A percentile compares a stretch with the other conserved stretches of the same genome.
Conservation (phyloP, 768 basidiomycete species). For the Leccinum broughii region DNA sequence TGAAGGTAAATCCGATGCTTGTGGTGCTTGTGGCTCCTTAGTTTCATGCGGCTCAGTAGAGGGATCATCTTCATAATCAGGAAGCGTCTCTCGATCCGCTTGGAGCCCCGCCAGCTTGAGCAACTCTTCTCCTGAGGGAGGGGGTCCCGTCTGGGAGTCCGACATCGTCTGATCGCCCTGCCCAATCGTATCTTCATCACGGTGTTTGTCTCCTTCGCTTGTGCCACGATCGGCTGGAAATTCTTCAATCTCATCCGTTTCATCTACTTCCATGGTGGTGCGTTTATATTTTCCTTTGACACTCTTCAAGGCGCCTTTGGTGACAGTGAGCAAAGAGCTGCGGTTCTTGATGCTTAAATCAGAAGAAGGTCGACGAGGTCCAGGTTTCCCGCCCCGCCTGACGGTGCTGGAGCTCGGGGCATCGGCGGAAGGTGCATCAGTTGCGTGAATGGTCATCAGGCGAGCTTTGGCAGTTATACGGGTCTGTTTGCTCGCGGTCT, state of each 20-base stretch:
- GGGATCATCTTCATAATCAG: conserved; percentile 59
- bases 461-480: conserved; percentile 54
- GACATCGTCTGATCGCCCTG: conserved; percentile 9
- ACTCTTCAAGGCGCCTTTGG: conserved; percentile 52
- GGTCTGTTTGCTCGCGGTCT: conserved; percentile 31
- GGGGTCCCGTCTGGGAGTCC: conserved; percentile 9
- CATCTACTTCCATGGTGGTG: conserved; percentile 16
- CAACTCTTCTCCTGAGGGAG: conserved; percentile 46
- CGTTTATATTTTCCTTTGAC: conserved; percentile 45
- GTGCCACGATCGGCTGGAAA: background rate
- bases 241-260: conserved; percentile 24
- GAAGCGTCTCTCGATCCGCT: conserved; percentile 41
- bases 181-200: conserved; percentile 19
- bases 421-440: conserved; percentile 11
- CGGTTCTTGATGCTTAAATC: conserved; percentile 41
- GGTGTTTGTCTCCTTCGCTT: conserved; percentile 8
- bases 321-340: conserved; percentile 54
- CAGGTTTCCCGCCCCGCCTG: conserved; percentile 38
- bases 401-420: conserved; percentile 6
- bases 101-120: conserved; percentile 52
- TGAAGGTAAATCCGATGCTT: conserved; percentile 4
- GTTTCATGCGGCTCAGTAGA: conserved; percentile 13
- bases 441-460: conserved; percentile 30
- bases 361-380: conserved; percentile 52
- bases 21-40: conserved; percentile 7